Conservation (phyloP, 2,329 filamentous ascomycete species). For the Hypoxylon sp. region DNA sequence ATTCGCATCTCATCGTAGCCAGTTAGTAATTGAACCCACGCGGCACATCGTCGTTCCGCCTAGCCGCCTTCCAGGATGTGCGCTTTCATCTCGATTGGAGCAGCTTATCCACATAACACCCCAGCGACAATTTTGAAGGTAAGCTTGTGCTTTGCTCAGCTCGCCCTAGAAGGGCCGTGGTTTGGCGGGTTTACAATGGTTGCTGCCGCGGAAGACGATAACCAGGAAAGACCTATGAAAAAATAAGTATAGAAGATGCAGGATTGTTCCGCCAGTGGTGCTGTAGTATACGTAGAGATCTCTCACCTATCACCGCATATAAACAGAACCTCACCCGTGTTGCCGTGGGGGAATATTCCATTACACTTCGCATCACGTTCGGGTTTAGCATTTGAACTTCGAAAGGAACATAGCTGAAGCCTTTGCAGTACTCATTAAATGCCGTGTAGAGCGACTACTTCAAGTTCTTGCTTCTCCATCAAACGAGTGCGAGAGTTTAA, state of each 20-base stretch:
- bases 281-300: not conserved
- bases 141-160: not conserved
- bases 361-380: not conserved
- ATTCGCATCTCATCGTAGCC: not conserved
- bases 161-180: not conserved
- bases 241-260: not conserved
- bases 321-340: not conserved
- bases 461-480: not conserved
- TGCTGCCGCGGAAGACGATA: not conserved
- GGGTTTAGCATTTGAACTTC: not conserved
- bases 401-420: not conserved
- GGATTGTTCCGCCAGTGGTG: slow-evolving; percentile 1
- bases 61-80: not conserved
- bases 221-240: not conserved
- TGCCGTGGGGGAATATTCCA: not conserved
- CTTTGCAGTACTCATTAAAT: not conserved
- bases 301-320: too few relatives aligned
- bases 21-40: not conserved
- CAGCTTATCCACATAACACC: not conserved
- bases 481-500: not conserved
- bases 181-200: slow-evolving; percentile 3
- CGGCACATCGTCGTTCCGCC: not conserved
- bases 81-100: not conserved
- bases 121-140: not conserved
- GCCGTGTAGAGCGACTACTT: not conserved